phyloP scores from a whole-genome alignment of 192 early-diverging fungal genomes.

The Thamnidium elegans region DNA sequence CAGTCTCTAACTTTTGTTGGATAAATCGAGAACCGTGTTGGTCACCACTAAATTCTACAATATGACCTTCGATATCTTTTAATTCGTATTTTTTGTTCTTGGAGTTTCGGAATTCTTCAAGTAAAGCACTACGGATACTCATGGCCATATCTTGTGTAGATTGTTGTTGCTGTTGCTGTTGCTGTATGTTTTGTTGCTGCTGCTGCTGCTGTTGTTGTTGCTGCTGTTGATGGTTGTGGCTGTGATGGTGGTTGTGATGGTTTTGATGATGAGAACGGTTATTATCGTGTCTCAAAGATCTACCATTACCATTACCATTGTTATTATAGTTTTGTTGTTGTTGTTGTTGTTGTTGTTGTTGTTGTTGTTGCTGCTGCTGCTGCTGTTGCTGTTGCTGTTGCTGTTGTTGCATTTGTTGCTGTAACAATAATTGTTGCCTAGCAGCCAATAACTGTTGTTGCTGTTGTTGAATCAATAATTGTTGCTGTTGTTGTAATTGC shows the following conservation, averaged over 20 bases:
- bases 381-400: constrained; percentile 35
- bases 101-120: constrained; percentile 97
- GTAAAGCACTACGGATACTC: constrained; percentile 73
- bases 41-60: constrained; percentile 98
- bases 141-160: constrained; percentile 48
- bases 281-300: too few relatives aligned
- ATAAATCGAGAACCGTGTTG: constrained; percentile 99
- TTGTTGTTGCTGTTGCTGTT: constrained; percentile 25
- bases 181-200: constrained; percentile 42
- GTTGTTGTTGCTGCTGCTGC: constrained; percentile 37
- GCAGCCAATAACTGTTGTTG: constrained; percentile 33
- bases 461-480: constrained; percentile 49
- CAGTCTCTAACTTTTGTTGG: constrained; percentile 96
- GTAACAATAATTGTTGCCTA: constrained; percentile 47
- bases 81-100: constrained; percentile 98
- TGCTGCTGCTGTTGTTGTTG: constrained; percentile 5
- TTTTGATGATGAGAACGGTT: too few relatives aligned
- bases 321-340: too few relatives aligned
- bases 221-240: too few relatives aligned
- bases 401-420: constrained; percentile 47
- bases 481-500: constrained; percentile 48
- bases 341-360: constrained; percentile 9
- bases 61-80: constrained; percentile 88
- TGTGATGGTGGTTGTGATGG: too few relatives aligned
- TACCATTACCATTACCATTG: too few relatives aligned